These are phyloP conservation scores for Bipolaris victoriae DNA, from an alignment of 2,329 filamentous ascomycete species.

Conservation along the genomic window DNA sequence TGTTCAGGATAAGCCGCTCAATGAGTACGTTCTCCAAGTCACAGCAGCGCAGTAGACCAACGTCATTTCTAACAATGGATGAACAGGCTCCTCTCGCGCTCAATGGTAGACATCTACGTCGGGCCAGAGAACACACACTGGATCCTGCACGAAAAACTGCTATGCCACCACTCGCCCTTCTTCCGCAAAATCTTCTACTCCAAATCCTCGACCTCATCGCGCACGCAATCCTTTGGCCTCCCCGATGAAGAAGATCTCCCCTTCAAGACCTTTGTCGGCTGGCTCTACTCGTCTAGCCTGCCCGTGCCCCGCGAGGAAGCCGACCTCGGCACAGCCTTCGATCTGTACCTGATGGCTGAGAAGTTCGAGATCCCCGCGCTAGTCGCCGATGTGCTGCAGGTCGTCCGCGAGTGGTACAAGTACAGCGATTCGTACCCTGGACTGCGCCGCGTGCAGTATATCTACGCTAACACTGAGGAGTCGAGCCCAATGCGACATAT, in stretches of 20 bases:
- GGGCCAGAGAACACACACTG: conserved; percentile 61
- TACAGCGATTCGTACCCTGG: conserved; percentile 60
- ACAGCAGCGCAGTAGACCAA: background rate
- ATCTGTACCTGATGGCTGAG: conserved; percentile 62
- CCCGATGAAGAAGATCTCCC: conserved; percentile 60
- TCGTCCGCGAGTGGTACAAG: conserved; percentile 59
- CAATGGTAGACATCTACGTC: conserved; percentile 64
- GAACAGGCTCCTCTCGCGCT: conserved; percentile 58
- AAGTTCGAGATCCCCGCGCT: conserved; percentile 59
- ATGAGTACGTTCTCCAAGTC: conserved; percentile 34
- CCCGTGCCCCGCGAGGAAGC: conserved; percentile 57
- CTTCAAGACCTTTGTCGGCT: conserved; percentile 60
- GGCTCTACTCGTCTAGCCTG: conserved; percentile 60
- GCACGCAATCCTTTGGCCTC: conserved; percentile 54
- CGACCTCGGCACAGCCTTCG: conserved; percentile 58
- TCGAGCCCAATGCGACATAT: conserved; percentile 57
- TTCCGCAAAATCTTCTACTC: conserved; percentile 60
- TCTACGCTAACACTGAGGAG: conserved; percentile 58
- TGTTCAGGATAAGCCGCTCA: conserved; percentile 41
- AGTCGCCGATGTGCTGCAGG: conserved; percentile 56
- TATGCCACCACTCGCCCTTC: conserved; percentile 61
- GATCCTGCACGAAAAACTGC: conserved; percentile 63
- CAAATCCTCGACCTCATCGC: conserved; percentile 33
- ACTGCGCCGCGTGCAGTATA: conserved; percentile 60
- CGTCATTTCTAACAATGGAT: background rate